Conservation (phyloP, 2,329 filamentous ascomycete genomes). For the Curvularia sp. region DNA sequence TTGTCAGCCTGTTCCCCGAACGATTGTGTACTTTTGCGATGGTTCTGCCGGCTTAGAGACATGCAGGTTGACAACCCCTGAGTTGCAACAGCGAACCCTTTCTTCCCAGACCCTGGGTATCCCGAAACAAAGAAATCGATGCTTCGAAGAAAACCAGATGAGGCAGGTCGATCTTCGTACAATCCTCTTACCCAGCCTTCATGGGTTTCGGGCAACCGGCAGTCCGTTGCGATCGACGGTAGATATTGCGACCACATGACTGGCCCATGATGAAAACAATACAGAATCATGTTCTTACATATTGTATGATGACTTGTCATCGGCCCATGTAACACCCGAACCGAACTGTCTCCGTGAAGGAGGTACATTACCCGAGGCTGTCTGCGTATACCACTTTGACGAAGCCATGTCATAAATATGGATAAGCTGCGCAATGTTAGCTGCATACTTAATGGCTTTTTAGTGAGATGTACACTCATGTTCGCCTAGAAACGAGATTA, state of each 20-base stretch:
- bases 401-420: slow-evolving; percentile 67
- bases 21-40: neutral
- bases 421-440: slow-evolving; percentile 52
- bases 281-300: slow-evolving; percentile 56
- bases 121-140: neutral
- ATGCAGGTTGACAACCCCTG: neutral
- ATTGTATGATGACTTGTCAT: slow-evolving; percentile 68
- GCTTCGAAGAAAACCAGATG: neutral
- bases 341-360: slow-evolving; percentile 65
- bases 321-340: slow-evolving; percentile 65
- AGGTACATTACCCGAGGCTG: slow-evolving; percentile 62
- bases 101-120: neutral
- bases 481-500: slow-evolving; percentile 33
- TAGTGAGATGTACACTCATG: slow-evolving; percentile 41
- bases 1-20: slow-evolving; percentile 1
- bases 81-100: neutral
- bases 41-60: neutral
- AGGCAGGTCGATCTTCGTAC: neutral
- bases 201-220: neutral
- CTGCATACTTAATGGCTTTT: slow-evolving; percentile 31
- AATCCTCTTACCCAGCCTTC: neutral
- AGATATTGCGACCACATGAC: neutral
- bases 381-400: slow-evolving; percentile 67
- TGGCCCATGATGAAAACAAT: neutral
- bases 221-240: neutral